These are phyloP conservation scores for Paraleonurus japonicus DNA, from an alignment of 257 asterid genomes.

Conservation along the genomic window DNA sequence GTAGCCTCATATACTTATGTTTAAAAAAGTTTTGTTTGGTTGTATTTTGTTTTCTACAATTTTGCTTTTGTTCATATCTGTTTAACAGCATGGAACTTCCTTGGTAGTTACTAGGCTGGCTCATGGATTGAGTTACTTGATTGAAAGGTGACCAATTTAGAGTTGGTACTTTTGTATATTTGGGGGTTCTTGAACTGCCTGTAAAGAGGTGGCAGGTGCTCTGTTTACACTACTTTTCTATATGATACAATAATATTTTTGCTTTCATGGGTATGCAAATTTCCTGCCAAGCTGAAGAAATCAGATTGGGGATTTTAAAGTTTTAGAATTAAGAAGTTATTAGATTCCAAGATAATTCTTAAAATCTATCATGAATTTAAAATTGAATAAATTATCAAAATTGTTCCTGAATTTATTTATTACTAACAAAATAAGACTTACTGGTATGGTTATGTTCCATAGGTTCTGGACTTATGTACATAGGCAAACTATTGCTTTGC, in stretches of 20 bases:
- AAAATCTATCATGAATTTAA: not conserved
- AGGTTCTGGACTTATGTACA: not conserved
- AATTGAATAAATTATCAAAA: not conserved
- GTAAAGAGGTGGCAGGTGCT: not conserved
- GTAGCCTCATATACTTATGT: not conserved
- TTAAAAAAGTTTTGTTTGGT: constrained; percentile 16
- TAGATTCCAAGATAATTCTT: not conserved
- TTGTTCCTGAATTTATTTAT: not conserved
- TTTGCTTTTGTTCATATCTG: not conserved
- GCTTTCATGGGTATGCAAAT: not conserved
- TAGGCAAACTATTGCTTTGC: not conserved
- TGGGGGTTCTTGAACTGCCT: not conserved
- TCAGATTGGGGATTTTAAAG: not conserved
- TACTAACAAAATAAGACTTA: no score
- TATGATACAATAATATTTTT: not conserved
- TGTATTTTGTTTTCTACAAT: not conserved
- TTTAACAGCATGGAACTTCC: not conserved
- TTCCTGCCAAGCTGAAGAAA: not conserved
- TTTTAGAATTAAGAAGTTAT: not conserved
- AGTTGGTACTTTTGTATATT: not conserved
- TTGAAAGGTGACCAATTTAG: not conserved
- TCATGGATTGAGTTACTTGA: not conserved
- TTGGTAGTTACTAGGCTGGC: not conserved
- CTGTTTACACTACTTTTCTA: not conserved
- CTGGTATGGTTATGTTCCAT: no score